These are phyloP conservation scores for Phanerochaete carnosa DNA, from an alignment of 768 basidiomycete species.

Conservation along the genomic window DNA sequence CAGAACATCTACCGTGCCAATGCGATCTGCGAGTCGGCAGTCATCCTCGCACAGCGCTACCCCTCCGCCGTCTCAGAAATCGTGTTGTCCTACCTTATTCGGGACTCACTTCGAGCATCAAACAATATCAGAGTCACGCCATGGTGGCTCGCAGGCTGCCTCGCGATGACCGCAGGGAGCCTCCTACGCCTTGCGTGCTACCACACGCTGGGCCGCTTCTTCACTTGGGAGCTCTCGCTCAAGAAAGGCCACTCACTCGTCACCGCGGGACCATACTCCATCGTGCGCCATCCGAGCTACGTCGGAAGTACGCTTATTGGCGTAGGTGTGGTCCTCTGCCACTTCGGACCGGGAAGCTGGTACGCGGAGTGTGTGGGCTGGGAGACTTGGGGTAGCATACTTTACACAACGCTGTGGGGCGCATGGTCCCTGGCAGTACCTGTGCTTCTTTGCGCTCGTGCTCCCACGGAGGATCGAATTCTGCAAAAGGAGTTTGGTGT, in stretches of 20 bases:
- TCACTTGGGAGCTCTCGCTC: conserved; percentile 15
- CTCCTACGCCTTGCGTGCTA: conserved; percentile 3
- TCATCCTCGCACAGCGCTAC: not conserved
- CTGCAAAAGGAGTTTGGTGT: conserved; percentile 9
- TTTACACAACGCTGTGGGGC: not conserved
- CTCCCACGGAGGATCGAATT: conserved; percentile 5
- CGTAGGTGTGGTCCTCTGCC: conserved; percentile 5
- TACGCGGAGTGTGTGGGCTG: not conserved
- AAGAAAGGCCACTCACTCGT: conserved; percentile 12
- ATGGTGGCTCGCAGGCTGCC: not conserved
- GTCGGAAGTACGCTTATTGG: conserved; percentile 3
- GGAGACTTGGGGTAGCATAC: not conserved
- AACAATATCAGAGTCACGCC: conserved; percentile 1
- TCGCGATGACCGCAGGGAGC: not conserved
- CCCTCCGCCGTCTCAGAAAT: not conserved
- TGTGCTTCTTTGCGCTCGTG: not conserved
- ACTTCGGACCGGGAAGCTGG: conserved; percentile 7
- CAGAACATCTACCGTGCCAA: not conserved
- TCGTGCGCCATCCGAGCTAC: conserved; percentile 19
- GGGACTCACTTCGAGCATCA: not conserved
- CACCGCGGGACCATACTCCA: conserved; percentile 13
- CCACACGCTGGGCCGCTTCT: conserved; percentile 12
- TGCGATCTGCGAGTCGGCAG: conserved; percentile 1
- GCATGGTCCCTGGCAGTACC: not conserved
- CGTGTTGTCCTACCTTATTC: not conserved